phyloP scores from a whole-genome alignment of 768 basidiomycete species.

The Agaricus subrufescens region DNA sequence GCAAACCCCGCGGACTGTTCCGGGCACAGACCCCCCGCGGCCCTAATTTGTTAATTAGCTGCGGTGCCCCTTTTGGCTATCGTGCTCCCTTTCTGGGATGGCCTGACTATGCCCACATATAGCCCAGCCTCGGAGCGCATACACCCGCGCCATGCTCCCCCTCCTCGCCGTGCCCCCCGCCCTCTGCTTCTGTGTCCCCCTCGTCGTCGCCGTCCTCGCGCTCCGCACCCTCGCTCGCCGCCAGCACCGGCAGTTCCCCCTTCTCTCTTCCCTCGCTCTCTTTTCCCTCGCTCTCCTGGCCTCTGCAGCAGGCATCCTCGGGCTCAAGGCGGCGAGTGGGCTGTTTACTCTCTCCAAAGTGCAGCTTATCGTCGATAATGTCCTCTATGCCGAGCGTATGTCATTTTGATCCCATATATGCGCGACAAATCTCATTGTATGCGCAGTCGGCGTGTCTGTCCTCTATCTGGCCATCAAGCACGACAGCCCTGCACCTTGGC shows the following conservation, averaged over 20 bases:
- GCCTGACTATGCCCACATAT: not conserved
- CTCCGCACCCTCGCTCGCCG: not conserved
- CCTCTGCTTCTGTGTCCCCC: conserved; percentile 1
- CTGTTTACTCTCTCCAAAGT: not conserved
- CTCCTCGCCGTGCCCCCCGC: not conserved
- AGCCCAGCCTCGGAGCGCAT: not conserved
- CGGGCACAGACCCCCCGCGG: not conserved
- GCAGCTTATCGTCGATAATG: not conserved
- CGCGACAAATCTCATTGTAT: not conserved
- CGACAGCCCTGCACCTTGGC: conserved; percentile 4
- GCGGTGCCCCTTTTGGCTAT: not conserved
- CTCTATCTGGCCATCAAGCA: not conserved
- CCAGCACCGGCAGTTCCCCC: not conserved
- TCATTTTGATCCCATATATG: not conserved
- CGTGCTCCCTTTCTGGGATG: not conserved
- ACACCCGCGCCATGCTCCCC: not conserved
- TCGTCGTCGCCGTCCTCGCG: not conserved
- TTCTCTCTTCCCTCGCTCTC: not conserved
- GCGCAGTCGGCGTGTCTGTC: not conserved
- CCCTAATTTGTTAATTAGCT: not conserved
- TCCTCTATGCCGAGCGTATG: conserved; percentile 5
- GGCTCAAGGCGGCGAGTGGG: not conserved
- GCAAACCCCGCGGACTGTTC: not conserved
- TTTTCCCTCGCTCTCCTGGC: conserved; percentile 46
- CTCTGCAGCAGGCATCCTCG: conserved; percentile 24